phyloP scores from a whole-genome alignment of 352 stramenopile genomes.

The Hyphochytrium catenoides region DNA sequence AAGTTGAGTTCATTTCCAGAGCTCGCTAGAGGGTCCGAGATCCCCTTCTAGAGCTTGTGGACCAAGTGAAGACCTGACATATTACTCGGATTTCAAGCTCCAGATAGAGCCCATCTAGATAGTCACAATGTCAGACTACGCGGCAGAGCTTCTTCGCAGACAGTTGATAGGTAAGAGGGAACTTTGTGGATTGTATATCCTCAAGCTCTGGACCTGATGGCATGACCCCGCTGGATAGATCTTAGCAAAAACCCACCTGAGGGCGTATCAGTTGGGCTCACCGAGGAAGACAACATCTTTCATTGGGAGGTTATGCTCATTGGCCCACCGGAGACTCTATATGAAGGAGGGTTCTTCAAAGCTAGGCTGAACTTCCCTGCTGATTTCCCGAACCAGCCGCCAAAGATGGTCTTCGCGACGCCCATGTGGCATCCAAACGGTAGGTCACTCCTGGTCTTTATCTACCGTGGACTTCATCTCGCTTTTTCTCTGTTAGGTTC shows the following conservation, averaged over 20 bases:
- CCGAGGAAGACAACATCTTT: constrained; percentile 94
- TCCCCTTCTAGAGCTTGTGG: too few species aligned
- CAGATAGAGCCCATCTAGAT: too few species aligned
- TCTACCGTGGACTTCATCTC: too few species aligned
- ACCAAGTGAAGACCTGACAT: too few species aligned
- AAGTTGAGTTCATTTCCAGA: too few species aligned
- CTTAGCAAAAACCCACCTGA: constrained; percentile 95
- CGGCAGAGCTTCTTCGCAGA: constrained; percentile 30
- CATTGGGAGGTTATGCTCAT: constrained; percentile 97
- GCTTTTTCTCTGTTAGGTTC: too few species aligned
- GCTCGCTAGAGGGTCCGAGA: too few species aligned
- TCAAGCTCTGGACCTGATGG: neutral
- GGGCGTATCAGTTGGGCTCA: constrained; percentile 88
- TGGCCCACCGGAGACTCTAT: constrained; percentile 74
- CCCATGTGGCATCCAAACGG: constrained; percentile 99
- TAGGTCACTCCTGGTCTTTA: constrained; percentile 11
- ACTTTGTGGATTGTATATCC: neutral
- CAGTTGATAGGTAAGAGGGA: constrained; percentile 5
- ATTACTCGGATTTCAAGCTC: too few species aligned
- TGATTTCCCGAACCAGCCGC: constrained; percentile 97
- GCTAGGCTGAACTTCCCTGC: constrained; percentile 84
- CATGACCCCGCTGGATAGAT: constrained; percentile 34
- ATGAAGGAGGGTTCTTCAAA: constrained; percentile 97
- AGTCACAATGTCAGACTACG: too few species aligned
- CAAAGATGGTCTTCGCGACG: constrained; percentile 93